Conservation (phyloP, 2,329 filamentous ascomycete species). For the Colletotrichum tamarilloi region DNA sequence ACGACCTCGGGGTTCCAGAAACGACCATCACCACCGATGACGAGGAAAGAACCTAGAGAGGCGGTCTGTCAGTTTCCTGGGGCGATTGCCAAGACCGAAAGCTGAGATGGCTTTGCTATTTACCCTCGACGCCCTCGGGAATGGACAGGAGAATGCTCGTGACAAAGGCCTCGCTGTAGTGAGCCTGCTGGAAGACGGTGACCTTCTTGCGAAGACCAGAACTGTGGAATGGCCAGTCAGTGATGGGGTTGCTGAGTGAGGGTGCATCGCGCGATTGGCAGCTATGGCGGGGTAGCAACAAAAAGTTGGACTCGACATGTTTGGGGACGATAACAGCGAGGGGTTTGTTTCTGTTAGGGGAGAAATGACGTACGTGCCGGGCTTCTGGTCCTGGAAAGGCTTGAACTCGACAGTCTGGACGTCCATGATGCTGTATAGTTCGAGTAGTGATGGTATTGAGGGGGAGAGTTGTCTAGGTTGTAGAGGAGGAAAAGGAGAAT, state of each 20-base stretch:
- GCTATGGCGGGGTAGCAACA: conserved; percentile 30
- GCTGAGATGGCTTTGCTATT: conserved; percentile 34
- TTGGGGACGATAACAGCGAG: conserved; percentile 42
- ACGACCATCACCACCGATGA: conserved; percentile 96
- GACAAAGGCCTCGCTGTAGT: conserved; percentile 98
- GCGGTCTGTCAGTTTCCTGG: conserved; percentile 15
- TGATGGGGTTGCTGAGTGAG: conserved; percentile 12
- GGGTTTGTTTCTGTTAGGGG: conserved; percentile 38
- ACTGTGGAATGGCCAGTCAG: conserved; percentile 57
- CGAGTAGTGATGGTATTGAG: conserved; percentile 20
- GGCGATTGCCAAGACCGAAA: background rate
- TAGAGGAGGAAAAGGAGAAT: conserved; percentile 29
- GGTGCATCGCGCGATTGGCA: conserved; percentile 14
- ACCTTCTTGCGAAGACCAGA: conserved; percentile 99
- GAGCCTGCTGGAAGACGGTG: conserved; percentile 92
- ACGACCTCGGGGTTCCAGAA: conserved; percentile 98
- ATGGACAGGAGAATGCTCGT: conserved; percentile 95
- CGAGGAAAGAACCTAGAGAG: conserved; percentile 77
- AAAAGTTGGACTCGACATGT: conserved; percentile 38
- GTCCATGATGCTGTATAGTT: conserved; percentile 66
- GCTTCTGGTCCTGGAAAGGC: conserved; percentile 96
- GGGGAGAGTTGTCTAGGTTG: background rate
- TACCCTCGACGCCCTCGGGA: conserved; percentile 88
- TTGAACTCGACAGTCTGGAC: conserved; percentile 82
- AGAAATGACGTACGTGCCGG: conserved; percentile 85